Base-by-base conservation (phyloP, 306 rosid genomes). In the Quercus glauca region DNA sequence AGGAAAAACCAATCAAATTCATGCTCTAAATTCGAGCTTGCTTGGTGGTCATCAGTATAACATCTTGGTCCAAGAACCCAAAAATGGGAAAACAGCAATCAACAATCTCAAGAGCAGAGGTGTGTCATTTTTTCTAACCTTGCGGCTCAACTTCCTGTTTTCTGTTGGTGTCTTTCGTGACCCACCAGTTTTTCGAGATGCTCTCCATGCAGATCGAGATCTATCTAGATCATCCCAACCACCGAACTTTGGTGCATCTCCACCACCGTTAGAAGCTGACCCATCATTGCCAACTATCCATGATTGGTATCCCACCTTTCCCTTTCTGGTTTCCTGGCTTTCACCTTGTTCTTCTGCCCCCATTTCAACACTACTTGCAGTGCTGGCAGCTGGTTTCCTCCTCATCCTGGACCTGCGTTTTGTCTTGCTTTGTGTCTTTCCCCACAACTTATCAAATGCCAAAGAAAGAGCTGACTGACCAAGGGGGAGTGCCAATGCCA, bases 201-300 rank as follows among this genome's bases (percentile, higher is more conserved):
- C 57, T 76, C 88, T 86, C 58, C 65, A 63, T 11, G 80, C 43
- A 3, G 82, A 76, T 81, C 89, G 78, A 72, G 60, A 68, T 84
- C 91, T 79, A 74, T 91, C 98, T 70, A 95, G 83, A 76, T 95
- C 97, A 78, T 92, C 99, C 99, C 98, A 95, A 71, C 99, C 99
- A 37, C 99, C 98, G 53, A 88, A 87, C 55, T 84, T 71, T 10
- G 81, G 71, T 15, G 73, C 80, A 78, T 57, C 78, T 76, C 4
- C 80, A 21, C 75, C 78, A 31, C 81, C 86, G 33, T 77, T 85
- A 28, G 79, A 83, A 63, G 70, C 91, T 1, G 92, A 71, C 55
- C 80, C 85, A 67, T 83, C 85, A 59, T 80, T 83, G 65, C 88
- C 92, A 67, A 75, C 91, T 1, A 79, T 92, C 99, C 99, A 95